Percentiles rank a stretch among this genome's conserved stretches.
phyloP scores from a whole-genome alignment of 148 eudicot species.

The Fallopia convolvulus region DNA sequence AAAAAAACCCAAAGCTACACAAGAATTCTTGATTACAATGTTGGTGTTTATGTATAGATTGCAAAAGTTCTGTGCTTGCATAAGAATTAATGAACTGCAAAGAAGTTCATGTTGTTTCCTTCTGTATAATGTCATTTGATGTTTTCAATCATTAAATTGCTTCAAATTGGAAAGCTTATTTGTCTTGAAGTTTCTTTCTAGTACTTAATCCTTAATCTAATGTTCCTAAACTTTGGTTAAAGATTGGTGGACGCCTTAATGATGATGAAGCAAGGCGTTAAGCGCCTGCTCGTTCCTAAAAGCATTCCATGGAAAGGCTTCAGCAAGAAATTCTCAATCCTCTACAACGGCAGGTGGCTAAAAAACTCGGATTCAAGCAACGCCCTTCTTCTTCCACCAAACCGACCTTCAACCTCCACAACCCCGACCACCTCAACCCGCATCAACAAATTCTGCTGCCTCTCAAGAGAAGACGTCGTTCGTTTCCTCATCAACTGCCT shows the following conservation, averaged over 20 bases:
- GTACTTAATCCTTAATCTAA: not conserved
- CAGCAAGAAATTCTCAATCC: conserved; percentile 85
- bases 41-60: not conserved
- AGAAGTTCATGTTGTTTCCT: not conserved
- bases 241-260: conserved; percentile 96
- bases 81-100: not conserved
- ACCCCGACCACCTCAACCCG: conserved; percentile 21
- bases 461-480: conserved; percentile 82
- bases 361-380: conserved; percentile 41
- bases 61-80: not conserved
- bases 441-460: conserved; percentile 62
- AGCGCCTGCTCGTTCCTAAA: conserved; percentile 80
- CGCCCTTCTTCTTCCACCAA: conserved; percentile 15
- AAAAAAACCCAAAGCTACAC: not conserved
- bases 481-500: conserved; percentile 93
- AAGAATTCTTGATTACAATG: not conserved
- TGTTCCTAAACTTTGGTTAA: not conserved
- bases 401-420: conserved; percentile 50
- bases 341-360: conserved; percentile 85
- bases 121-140: not conserved
- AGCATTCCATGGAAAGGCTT: conserved; percentile 73
- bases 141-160: not conserved
- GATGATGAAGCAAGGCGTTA: conserved; percentile 96
- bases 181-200: not conserved
- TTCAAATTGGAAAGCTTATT: not conserved